phyloP scores from a whole-genome alignment of 169 alveolate species.

The Babesia caballi region DNA sequence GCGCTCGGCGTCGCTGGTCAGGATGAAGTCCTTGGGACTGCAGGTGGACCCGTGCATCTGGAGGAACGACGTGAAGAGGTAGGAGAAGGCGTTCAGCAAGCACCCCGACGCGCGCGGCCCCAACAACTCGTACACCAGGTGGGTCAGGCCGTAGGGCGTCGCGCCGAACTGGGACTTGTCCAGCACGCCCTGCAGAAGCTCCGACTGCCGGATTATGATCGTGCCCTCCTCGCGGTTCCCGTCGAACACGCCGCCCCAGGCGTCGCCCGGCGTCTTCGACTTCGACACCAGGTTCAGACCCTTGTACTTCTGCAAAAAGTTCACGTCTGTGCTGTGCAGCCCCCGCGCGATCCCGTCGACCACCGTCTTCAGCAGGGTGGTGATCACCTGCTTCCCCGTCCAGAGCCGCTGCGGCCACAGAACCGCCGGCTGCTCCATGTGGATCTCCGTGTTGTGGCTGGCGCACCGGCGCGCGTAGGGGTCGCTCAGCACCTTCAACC shows the following conservation, averaged over 20 bases:
- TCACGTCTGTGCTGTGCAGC: slow-evolving; percentile 57
- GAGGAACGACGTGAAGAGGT: slow-evolving; percentile 87
- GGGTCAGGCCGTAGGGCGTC: slow-evolving; percentile 92
- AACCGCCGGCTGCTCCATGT: slow-evolving; percentile 89
- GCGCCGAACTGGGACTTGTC: slow-evolving; percentile 97
- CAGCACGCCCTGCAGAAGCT: slow-evolving; percentile 93
- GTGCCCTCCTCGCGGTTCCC: slow-evolving; percentile 77
- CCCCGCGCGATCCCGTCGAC: slow-evolving; percentile 75
- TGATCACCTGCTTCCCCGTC: slow-evolving; percentile 96
- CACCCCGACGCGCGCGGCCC: slow-evolving; percentile 92
- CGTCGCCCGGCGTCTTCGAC: slow-evolving; percentile 84
- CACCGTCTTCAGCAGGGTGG: slow-evolving; percentile 74
- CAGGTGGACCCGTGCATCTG: slow-evolving; percentile 94
- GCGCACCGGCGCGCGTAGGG: slow-evolving; percentile 48
- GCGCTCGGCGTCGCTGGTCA: slow-evolving; percentile 81
- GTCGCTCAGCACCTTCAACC: slow-evolving; percentile 41
- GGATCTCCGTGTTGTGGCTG: slow-evolving; percentile 2
- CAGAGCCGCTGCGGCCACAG: slow-evolving; percentile 89
- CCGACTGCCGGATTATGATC: slow-evolving; percentile 83
- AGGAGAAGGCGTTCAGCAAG: slow-evolving; percentile 88
- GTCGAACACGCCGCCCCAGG: slow-evolving; percentile 84
- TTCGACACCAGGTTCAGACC: slow-evolving; percentile 75
- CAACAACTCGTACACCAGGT: slow-evolving; percentile 89
- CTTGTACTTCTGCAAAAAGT: slow-evolving; percentile 58
- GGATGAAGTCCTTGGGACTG: slow-evolving; percentile 89